Percentiles rank a stretch among this genome's conserved stretches.
Conservation (phyloP, 2,329 filamentous ascomycete genomes). For the Talaromyces sp. region DNA sequence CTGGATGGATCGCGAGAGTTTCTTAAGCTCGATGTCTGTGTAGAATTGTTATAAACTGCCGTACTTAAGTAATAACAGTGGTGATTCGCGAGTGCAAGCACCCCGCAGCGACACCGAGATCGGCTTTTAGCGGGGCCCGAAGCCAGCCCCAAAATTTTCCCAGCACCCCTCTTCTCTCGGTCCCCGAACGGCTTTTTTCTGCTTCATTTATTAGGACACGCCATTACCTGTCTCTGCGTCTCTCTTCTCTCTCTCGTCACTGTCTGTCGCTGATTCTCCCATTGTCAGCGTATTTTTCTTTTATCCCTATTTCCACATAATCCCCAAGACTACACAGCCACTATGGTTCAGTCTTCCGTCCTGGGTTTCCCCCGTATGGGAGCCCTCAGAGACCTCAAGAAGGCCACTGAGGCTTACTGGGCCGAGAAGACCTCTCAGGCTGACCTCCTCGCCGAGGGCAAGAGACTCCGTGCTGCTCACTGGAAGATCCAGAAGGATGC, state of each 20-base stretch:
- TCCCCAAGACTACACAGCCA: background rate
- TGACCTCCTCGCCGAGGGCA: slow-evolving; percentile 88
- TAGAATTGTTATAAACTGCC: background rate
- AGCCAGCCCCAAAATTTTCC: background rate
- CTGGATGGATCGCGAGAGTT: background rate
- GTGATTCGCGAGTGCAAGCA: background rate
- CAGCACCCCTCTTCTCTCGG: background rate
- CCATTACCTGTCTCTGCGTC: slow-evolving; percentile 1
- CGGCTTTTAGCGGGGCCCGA: slow-evolving; percentile 1
- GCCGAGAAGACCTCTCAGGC: slow-evolving; percentile 87
- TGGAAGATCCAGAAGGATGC: slow-evolving; percentile 99
- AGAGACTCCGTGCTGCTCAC: slow-evolving; percentile 92
- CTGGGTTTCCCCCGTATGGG: slow-evolving; percentile 99
- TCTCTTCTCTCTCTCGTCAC: background rate
- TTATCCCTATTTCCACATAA: background rate
- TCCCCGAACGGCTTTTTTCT: background rate
- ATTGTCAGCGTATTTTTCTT: background rate
- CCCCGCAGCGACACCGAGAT: slow-evolving; percentile 1
- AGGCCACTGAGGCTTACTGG: slow-evolving; percentile 99
- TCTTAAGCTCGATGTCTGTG: background rate
- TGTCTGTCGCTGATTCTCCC: background rate
- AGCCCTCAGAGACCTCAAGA: slow-evolving; percentile 98
- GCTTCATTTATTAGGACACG: background rate
- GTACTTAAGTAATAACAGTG: background rate
- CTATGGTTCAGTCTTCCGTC: slow-evolving; percentile 50